Percentiles rank a stretch among this genome's conserved stretches.
These are phyloP conservation scores for Ganoderma lucidum DNA, from an alignment of 1,284 basidiomycete genomes.

Conservation along the genomic window DNA sequence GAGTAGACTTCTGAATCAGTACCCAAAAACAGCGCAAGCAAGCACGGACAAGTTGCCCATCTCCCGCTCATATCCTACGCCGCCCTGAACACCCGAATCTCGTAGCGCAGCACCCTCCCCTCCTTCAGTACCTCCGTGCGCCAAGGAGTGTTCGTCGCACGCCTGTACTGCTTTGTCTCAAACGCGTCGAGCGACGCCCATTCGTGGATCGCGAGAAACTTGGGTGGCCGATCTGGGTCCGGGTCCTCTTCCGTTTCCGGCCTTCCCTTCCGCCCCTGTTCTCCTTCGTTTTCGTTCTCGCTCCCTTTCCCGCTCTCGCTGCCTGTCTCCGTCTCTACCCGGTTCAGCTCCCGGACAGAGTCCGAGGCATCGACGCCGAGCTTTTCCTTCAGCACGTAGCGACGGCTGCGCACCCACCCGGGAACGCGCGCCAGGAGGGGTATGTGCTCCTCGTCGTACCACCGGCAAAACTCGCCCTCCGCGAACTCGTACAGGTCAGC, in stretches of 20 bases:
- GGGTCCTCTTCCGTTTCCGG: background rate
- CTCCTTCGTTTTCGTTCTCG: background rate
- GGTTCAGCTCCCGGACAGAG: background rate
- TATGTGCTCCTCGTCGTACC: slow-evolving; percentile 48
- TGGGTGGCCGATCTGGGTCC: slow-evolving; percentile 32
- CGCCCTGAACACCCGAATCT: slow-evolving; percentile 15
- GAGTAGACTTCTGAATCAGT: too few relatives aligned
- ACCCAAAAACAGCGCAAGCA: too few relatives aligned
- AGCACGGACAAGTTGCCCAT: too few relatives aligned
- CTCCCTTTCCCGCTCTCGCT: background rate
- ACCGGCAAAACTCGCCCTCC: slow-evolving; percentile 51
- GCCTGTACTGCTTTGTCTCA: slow-evolving; percentile 37
- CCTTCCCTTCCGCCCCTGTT: background rate
- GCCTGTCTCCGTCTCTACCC: slow-evolving; percentile 2
- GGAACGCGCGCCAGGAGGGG: slow-evolving; percentile 42
- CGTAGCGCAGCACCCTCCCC: slow-evolving; percentile 10
- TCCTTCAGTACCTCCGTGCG: slow-evolving; percentile 36
- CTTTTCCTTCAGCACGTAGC: slow-evolving; percentile 42
- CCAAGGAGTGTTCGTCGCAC: slow-evolving; percentile 42
- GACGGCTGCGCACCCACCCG: slow-evolving; percentile 46
- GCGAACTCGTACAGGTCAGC: slow-evolving; percentile 42
- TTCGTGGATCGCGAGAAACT: slow-evolving; percentile 46
- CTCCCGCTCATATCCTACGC: background rate
- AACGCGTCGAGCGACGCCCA: slow-evolving; percentile 36
- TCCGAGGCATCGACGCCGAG: slow-evolving; percentile 1